phyloP scores from a whole-genome alignment of 169 alveolate species.

The Perkinsus olseni region DNA sequence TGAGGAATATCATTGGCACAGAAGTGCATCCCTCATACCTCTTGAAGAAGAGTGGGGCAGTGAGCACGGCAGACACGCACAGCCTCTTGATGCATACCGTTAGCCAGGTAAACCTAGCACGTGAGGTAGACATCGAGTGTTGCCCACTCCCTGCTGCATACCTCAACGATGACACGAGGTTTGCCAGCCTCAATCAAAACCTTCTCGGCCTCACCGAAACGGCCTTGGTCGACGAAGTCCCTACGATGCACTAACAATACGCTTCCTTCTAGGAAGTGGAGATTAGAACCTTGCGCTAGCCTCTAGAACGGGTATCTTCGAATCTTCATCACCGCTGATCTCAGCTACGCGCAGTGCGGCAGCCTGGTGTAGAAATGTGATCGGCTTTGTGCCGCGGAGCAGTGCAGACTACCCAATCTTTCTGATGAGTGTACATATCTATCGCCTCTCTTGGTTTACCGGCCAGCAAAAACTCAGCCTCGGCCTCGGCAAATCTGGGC shows the following conservation, averaged over 20 bases:
- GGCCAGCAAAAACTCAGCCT: slow-evolving; percentile 75
- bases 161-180: not conserved
- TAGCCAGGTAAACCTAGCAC: not conserved
- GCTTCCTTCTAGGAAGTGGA: not conserved
- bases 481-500: slow-evolving; percentile 65
- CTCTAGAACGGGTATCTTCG: not conserved
- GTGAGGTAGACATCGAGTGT: not conserved
- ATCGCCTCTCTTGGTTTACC: slow-evolving; percentile 83
- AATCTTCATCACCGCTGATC: not conserved
- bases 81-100: not conserved
- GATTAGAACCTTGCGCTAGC: not conserved
- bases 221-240: not conserved
- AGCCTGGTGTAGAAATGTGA: not conserved
- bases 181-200: not conserved
- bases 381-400: not conserved
- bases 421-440: slow-evolving; percentile 78
- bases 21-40: not conserved
- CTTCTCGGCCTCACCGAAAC: not conserved
- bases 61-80: not conserved
- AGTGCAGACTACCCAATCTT: slow-evolving; percentile 56
- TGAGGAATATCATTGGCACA: not conserved
- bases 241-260: not conserved
- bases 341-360: not conserved
- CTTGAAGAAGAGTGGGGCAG: not conserved
- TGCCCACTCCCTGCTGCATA: not conserved